These are phyloP conservation scores for Lindgomyces ingoldianus DNA, from an alignment of 495 filamentous ascomycete genomes.

Conservation along the genomic window DNA sequence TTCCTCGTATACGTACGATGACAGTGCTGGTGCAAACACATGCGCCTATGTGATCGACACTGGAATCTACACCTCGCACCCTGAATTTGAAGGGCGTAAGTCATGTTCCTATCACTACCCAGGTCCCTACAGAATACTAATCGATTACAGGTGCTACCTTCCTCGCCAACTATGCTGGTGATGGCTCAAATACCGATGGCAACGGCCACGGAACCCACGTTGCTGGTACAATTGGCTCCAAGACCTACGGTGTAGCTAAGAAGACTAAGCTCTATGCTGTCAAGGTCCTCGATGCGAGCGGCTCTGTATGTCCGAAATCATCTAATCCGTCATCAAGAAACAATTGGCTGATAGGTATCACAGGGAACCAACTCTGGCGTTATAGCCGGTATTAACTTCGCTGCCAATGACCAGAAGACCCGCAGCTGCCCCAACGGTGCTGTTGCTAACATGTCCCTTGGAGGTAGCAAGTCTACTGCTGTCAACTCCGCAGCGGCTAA, in stretches of 20 bases:
- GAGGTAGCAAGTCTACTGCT: slow-evolving; percentile 32
- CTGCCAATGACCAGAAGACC: slow-evolving; percentile 49
- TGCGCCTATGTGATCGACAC: slow-evolving; percentile 40
- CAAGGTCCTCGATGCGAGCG: slow-evolving; percentile 61
- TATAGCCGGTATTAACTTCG: slow-evolving; percentile 58
- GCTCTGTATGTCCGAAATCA: slow-evolving; percentile 39
- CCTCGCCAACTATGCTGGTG: slow-evolving; percentile 35
- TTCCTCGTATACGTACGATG: slow-evolving; percentile 28
- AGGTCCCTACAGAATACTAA: background rate
- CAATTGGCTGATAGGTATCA: background rate
- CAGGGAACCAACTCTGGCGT: slow-evolving; percentile 50
- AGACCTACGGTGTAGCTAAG: slow-evolving; percentile 67
- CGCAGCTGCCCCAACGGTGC: slow-evolving; percentile 29
- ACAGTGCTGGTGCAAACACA: slow-evolving; percentile 27
- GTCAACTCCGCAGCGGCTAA: slow-evolving; percentile 28
- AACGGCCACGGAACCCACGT: slow-evolving; percentile 67
- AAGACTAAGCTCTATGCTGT: slow-evolving; percentile 60
- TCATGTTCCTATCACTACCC: background rate
- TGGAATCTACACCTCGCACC: slow-evolving; percentile 34
- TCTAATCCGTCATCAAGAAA: background rate
- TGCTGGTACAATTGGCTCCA: slow-evolving; percentile 60
- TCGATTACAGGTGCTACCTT: slow-evolving; percentile 26
- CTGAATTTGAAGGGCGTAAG: slow-evolving; percentile 39
- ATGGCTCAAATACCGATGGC: slow-evolving; percentile 49
- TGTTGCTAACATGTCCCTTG: slow-evolving; percentile 38